A percentile compares a stretch with the other conserved stretches of the same genome.
phyloP scores from a whole-genome alignment of 805 yeast species.

The Trichomonascus vanleenenianus region DNA sequence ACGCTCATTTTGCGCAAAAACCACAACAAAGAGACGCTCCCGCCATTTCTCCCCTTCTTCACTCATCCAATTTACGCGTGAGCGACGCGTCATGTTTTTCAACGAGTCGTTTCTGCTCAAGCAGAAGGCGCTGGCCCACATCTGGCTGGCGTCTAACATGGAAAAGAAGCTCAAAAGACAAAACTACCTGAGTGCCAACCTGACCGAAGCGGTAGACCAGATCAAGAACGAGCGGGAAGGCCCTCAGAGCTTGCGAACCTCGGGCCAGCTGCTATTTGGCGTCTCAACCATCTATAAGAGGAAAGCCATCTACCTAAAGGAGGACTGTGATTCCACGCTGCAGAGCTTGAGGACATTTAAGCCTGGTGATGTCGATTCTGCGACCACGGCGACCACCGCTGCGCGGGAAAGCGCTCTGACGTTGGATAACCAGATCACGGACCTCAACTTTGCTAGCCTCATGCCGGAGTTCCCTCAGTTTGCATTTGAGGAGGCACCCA shows the following conservation, averaged over 20 bases:
- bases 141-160: conserved; percentile 89
- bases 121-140: conserved; percentile 80
- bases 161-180: conserved; percentile 68
- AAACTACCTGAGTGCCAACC: conserved; percentile 65
- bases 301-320: conserved; percentile 73
- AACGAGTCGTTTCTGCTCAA: conserved; percentile 49
- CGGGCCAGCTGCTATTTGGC: conserved; percentile 82
- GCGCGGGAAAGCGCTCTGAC: conserved; percentile 52
- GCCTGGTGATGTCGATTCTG: conserved; percentile 39
- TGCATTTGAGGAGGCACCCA: conserved; percentile 1
- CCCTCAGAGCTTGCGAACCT: conserved; percentile 67
- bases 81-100: conserved; percentile 34
- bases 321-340: conserved; percentile 75
- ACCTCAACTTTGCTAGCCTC: conserved; percentile 49
- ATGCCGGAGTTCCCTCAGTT: conserved; percentile 49
- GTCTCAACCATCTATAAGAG: conserved; percentile 80
- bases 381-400: conserved; percentile 46
- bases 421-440: conserved; percentile 72
- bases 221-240: conserved; percentile 46
- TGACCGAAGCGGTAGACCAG: conserved; percentile 58
- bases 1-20: not conserved
- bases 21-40: not conserved
- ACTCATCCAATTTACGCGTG: not conserved
- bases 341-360: conserved; percentile 49
- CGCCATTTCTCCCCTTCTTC: not conserved